Base-by-base conservation (phyloP, 2,329 filamentous ascomycete genomes). In the Cercospora nicotianae region DNA sequence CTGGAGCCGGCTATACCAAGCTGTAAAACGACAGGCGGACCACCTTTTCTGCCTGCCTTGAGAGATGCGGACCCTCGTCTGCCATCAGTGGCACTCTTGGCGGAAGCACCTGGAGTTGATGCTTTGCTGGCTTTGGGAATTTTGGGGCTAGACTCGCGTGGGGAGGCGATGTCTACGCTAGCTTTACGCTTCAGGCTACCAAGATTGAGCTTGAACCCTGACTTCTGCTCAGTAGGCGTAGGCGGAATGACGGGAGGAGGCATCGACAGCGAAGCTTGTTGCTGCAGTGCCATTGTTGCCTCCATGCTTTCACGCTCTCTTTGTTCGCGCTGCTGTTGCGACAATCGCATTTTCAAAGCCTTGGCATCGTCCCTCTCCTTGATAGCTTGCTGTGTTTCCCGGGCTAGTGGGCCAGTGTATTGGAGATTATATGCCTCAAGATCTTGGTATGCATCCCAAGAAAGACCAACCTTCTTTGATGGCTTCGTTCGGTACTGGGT, bases 371-470 rank as follows among this genome's bases (percentile, higher is more conserved):
- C 63, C 23, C 58, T 36, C 28, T 66, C 57, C 30, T 67, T 57
- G 57, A 70, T 45, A 16, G 65, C 59, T 62, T 67, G 26, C 55
- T 60, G 13, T 39, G 66, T 69, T 20, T 69, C 72, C 10, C 69
- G 63, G 3, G 73, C 67, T 1, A 77, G 66, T 5, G 73, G 76
- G 5, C 76, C 78, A 30, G 61, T 76, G 64, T 79, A 79, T 33
- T 69, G 68, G 57, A 79, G 67, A 36, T 69, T 74, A n/a, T 74
- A 67, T 7, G 68, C 66, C 53, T 77, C 71, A 28, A 79, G 63
- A 26, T 66, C 64, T 48, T 74, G 66, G 62, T 72, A 77, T 42
- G 77, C 74, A 9, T 78, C 76, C 18, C 73, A 64, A 9, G 69
- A 61, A 7, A 80, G 68, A 13, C 69, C 70, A 48, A 59, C 30